Conservation (phyloP, 1,284 basidiomycete species). For the Volvariella volvacea region DNA sequence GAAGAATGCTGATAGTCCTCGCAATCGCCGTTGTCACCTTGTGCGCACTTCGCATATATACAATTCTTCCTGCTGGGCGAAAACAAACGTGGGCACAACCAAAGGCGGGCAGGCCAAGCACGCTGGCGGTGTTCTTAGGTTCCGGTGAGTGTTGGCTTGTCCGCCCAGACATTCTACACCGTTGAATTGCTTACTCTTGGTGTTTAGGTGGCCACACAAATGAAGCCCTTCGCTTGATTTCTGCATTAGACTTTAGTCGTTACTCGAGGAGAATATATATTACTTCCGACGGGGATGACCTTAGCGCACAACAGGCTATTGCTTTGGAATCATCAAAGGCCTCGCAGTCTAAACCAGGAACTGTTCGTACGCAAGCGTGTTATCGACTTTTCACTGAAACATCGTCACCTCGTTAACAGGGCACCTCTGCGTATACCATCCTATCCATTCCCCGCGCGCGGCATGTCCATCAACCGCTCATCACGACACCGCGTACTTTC, state of each 20-base stretch:
- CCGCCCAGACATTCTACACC: background rate
- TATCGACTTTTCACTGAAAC: conserved; percentile 6
- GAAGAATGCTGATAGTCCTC: too few species aligned
- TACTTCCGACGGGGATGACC: conserved; percentile 73
- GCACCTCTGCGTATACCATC: conserved; percentile 38
- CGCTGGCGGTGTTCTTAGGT: conserved; percentile 56
- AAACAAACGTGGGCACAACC: background rate
- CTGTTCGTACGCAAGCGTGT: conserved; percentile 4
- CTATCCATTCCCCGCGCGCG: conserved; percentile 80
- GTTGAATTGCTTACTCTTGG: conserved; percentile 6
- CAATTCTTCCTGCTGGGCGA: conserved; percentile 14
- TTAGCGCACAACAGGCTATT: conserved; percentile 70
- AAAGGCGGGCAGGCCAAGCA: conserved; percentile 14
- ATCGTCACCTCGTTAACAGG: conserved; percentile 1
- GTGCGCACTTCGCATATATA: conserved; percentile 18
- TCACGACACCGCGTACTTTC: conserved; percentile 64
- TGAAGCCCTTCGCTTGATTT: conserved; percentile 79
- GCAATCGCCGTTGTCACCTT: conserved; percentile 2
- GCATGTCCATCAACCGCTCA: conserved; percentile 71
- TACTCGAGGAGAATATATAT: conserved; percentile 82
- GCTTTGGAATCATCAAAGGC: conserved; percentile 49
- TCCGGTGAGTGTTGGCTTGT: conserved; percentile 38
- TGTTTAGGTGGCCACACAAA: conserved; percentile 86
- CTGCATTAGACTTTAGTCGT: conserved; percentile 67
- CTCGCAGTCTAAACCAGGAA: conserved; percentile 6